These are phyloP conservation scores for Tulasnella sp. DNA, from an alignment of 768 basidiomycete species.

Conservation along the genomic window DNA sequence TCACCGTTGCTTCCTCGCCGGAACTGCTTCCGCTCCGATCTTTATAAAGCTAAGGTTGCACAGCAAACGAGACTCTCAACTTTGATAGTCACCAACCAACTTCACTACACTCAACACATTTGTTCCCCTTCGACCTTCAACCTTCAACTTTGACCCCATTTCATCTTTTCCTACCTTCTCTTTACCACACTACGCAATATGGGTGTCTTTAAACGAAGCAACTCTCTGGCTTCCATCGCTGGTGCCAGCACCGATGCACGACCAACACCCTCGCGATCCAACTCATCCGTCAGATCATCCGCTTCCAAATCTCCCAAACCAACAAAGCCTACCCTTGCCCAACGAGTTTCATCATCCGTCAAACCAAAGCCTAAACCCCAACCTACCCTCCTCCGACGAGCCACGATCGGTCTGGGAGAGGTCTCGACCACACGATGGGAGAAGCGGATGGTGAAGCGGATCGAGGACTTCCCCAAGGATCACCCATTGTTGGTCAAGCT, in stretches of 20 bases:
- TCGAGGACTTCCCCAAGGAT: slow-evolving; percentile 11
- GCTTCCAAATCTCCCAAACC: slow-evolving; percentile 6
- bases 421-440: slow-evolving; percentile 4
- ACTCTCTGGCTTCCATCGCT: background rate
- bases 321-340: background rate
- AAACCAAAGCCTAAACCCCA: slow-evolving; percentile 7
- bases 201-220: slow-evolving; percentile 6
- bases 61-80: background rate
- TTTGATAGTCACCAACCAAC: background rate
- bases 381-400: slow-evolving; percentile 9
- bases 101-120: too few species aligned
- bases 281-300: background rate
- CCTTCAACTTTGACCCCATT: too few species aligned
- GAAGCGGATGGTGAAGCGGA: slow-evolving; percentile 10
- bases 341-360: slow-evolving; percentile 8
- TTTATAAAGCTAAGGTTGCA: too few species aligned
- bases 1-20: background rate
- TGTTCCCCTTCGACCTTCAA: too few species aligned
- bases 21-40: background rate
- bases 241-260: background rate
- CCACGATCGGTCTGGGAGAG: background rate
- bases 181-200: too few species aligned
- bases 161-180: too few species aligned
- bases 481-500: slow-evolving; percentile 8
- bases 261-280: background rate